Evolutionary conservation across 192 early-diverging fungal species (phyloP).

Genomic region (Entomortierella chlamydospora): DNA sequence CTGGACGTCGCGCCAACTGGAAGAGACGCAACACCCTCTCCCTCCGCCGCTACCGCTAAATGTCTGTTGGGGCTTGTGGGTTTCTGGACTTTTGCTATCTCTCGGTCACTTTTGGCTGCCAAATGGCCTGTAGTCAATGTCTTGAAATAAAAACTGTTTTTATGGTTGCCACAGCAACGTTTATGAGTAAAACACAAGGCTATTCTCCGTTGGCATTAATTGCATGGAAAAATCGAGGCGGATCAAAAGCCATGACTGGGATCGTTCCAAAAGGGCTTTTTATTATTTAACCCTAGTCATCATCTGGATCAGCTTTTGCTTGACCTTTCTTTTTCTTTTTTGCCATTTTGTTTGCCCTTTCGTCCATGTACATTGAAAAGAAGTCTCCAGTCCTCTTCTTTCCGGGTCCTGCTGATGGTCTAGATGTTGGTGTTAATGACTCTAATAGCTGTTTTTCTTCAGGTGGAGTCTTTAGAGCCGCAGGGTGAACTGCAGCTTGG

Average conservation of each 20-base stretch:
- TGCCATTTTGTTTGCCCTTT: conserved; percentile 60
- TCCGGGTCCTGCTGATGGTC: background rate
- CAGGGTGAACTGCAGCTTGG: conserved; percentile 35
- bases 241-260: no score
- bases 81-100: conserved; percentile 1
- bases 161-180: conserved; percentile 11
- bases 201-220: background rate
- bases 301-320: conserved; percentile 30
- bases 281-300: conserved; percentile 14
- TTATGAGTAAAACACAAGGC: background rate
- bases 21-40: background rate
- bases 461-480: conserved; percentile 9
- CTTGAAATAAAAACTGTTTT: conserved; percentile 16
- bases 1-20: conserved; percentile 84
- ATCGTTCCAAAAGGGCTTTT: background rate
- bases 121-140: background rate
- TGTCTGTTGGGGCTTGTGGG: conserved; percentile 5
- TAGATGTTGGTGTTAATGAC: conserved; percentile 2
- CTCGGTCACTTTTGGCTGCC: background rate
- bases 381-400: conserved; percentile 57
- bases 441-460: background rate
- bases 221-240: no score
- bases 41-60: conserved; percentile 20
- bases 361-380: conserved; percentile 61
- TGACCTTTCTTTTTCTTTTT: conserved; percentile 58